Base-by-base conservation (phyloP, 2,329 filamentous ascomycete genomes). In the Blastomyces parvus region DNA sequence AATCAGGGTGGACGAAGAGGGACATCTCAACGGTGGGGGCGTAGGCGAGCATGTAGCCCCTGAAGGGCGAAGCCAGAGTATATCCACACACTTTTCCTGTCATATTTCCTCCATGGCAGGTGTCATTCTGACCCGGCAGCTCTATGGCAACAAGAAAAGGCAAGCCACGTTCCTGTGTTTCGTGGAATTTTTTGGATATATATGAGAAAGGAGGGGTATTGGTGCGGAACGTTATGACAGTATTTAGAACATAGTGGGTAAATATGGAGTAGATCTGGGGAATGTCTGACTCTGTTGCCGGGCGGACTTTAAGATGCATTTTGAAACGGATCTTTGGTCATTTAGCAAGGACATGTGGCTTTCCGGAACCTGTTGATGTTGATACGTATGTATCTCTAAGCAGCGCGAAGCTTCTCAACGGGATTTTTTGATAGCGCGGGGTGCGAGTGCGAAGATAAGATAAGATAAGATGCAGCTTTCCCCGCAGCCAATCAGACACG, bases 11-110 rank as follows among this genome's bases (percentile, higher is more conserved):
- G 57, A 76, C 71, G 63, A 77, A 78, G 14, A 79, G 66, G 0
- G 71, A 72, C 7, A 78, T 66, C 64, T 79, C 77, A 9, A 77
- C 76, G 0, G 76, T 77, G 8, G 76, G 71, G 14, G 70, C 73
- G 64, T 78, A 79, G 1, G 74, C 74, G 25, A 73, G 66, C 68
- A 75, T 69, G 33, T 68, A 67, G 5, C 70, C 72, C 2, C 75
- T 71, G 62, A 76, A 79, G 2, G 72, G 71, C 6, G 71, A 71
- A 33, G 72, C 69, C 44, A 72, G 77, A 38, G 70, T 65, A 63
- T 74, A 79, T 27, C 76, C 76, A 13, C 75, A 61, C 1, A 76
- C 66, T 4, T 67, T 58, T 11, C 64, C 62, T 17, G 60, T 50
- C 9, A 52, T 57, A 53, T 64, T 60, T 25, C 19, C 55, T n/a